Base-by-base conservation (phyloP, 2,329 filamentous ascomycete genomes). In the Reticulascus tulasneorum region DNA sequence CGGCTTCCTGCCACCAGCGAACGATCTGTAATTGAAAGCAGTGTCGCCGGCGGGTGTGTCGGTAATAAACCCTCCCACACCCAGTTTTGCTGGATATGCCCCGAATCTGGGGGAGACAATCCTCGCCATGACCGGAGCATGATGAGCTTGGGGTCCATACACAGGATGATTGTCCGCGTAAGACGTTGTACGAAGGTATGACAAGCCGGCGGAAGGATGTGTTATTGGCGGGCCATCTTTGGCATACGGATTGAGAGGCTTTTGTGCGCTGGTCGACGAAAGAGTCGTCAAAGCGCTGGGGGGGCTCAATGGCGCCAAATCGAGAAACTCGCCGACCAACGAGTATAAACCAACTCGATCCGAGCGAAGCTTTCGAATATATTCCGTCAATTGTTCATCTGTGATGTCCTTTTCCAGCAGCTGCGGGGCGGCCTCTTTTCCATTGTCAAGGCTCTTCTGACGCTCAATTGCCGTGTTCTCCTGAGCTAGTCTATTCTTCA, bases 161-260 rank as follows among this genome's bases (percentile, higher is more conserved):
- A 78, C 47, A 3, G 77, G 71, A 52, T 82, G 76, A 54, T 81
- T 81, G 40, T 77, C 69, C 48, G 75, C 57, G 54, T 65, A 75
- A 24, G 69, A 64, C 23, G 57, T 58, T 2, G 75, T 77, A 34
- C 77, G 72, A 38, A 81, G 60, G 56, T 82, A 82, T 35, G 76
- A 78, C 34, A 82, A 63, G 40, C 77, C 77, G 21, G 73, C 78
- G 11, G 77, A 82, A 5, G 78, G 78, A 46, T 82, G 77, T 15
- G 73, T 77, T 7, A 66, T 62, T 1, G 77, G 78, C n/a, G 77
- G 77, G 2, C 77, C 77, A 11, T 61, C 54, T 30, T 63, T 61
- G 9, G 69, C 66, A 44, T 77, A 79, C 19, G 47, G 46, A 17
- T 42, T 39, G 13, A 33, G 35, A 4, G 46, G 23, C n/a, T 36